These are phyloP conservation scores for Streptanthus diversifolius DNA, from an alignment of 345 rosid genomes.

Conservation along the genomic window DNA sequence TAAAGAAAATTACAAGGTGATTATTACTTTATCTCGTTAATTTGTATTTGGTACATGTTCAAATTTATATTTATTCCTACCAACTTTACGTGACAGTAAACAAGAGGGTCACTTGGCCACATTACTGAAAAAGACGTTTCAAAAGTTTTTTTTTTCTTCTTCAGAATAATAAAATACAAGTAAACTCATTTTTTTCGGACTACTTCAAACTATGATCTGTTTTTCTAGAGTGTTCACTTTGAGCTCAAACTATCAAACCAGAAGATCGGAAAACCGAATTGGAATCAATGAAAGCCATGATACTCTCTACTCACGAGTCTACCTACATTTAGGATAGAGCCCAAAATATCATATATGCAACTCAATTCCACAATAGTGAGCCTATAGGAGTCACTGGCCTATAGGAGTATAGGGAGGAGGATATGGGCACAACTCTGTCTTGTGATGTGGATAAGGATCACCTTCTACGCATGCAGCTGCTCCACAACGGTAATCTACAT, in stretches of 20 bases:
- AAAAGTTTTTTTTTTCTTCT: neutral
- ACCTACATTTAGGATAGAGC: neutral
- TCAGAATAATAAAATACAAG: neutral
- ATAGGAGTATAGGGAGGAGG: too few species aligned
- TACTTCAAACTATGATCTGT: neutral
- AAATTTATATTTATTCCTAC: neutral
- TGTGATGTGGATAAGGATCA: slow-evolving; percentile 47
- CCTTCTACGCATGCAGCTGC: slow-evolving; percentile 56
- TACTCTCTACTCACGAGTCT: too few species aligned
- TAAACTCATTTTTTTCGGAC: neutral
- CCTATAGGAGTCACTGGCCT: neutral
- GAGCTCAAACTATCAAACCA: neutral
- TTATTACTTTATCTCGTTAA: neutral
- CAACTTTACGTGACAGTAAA: neutral
- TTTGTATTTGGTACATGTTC: neutral
- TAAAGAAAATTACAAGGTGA: neutral
- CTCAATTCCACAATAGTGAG: neutral
- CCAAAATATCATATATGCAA: neutral
- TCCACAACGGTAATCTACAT: slow-evolving; percentile 44
- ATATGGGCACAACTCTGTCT: too few species aligned
- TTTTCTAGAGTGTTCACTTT: neutral
- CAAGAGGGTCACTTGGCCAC: neutral
- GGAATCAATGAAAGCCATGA: neutral
- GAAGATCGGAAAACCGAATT: neutral
- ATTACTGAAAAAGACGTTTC: neutral